Conservation (phyloP, 352 stramenopile species). For the Lagenidium sp. region DNA sequence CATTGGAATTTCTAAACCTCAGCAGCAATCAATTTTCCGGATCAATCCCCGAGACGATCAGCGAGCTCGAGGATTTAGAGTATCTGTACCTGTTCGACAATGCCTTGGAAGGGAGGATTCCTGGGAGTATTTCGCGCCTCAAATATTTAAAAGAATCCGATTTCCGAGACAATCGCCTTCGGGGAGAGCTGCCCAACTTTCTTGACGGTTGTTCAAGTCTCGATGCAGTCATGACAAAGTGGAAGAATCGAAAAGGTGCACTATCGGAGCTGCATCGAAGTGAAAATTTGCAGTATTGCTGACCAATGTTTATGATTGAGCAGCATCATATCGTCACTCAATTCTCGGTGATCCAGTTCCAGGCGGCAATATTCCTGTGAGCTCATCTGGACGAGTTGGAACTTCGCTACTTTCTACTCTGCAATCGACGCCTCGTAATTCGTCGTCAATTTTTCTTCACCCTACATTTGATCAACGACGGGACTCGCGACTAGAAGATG, state of each 20-base stretch:
- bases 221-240: conserved; percentile 75
- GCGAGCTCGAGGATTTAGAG: conserved; percentile 68
- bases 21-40: conserved; percentile 76
- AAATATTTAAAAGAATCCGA: conserved; percentile 77
- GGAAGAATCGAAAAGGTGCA: conserved; percentile 68
- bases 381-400: too few relatives aligned
- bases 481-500: conserved; percentile 40
- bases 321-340: conserved; percentile 58
- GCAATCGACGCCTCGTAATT: conserved; percentile 42
- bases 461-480: conserved; percentile 43
- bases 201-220: conserved; percentile 71
- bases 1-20: conserved; percentile 80
- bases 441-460: conserved; percentile 48
- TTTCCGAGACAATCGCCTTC: conserved; percentile 70
- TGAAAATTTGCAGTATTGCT: too few relatives aligned
- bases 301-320: neutral
- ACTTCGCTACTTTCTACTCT: conserved; percentile 45
- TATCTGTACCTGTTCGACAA: conserved; percentile 88
- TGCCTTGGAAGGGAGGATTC: conserved; percentile 51
- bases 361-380: too few relatives aligned
- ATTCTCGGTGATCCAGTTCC: conserved; percentile 64
- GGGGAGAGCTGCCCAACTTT: conserved; percentile 72
- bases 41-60: conserved; percentile 52
- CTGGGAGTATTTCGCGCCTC: conserved; percentile 50
- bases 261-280: too few relatives aligned